Base-by-base conservation (phyloP, 208 protist genomes). In the Leishmania amazonensis region DNA sequence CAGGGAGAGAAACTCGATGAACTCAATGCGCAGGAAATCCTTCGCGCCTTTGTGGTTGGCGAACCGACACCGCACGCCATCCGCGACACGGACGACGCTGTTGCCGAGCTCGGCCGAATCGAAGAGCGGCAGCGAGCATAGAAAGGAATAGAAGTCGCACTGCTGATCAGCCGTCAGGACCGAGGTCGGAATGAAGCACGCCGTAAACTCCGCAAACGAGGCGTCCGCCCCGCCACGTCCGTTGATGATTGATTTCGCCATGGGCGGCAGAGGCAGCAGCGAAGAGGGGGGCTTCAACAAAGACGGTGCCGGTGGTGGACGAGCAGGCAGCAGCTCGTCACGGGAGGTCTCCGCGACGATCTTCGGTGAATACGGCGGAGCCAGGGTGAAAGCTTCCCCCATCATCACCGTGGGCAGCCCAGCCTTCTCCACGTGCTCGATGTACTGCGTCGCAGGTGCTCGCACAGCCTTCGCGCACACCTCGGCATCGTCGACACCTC, bases 11-110 rank as follows among this genome's bases (percentile, higher is more conserved):
- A 83, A 86, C 40, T 89, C 78, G 19, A 91, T 78, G 75, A 74
- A 91, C 42, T 85, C 83, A 8, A 89, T 82, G 24, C 79, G 81
- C 51, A 68, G 38, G 47, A 93, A 93, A 70, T 85, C 86, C n/a
- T 75, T 77, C 13, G 87, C 87, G 0, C 83, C 85, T 42, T 85
- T 80, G 45, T 74, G 65, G 13, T 80, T 78, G 1, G 82, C 72
- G 51, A 93, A 93, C n/a, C 70, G 45, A 65, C 87, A 91, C 60
- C 51, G 71, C 31, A 86, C 74, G 8, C 87, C 87, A 38, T 81
- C 73, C 0, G 68, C 8, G 24, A 87, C 35, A 15, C 80, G 77
- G 35, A 90, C 80, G 0, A 81, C 75, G 47, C 71, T 75, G 76
- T 86, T 83, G 28, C 77, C 76, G 71, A 80, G 76, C 70, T 84